Base-by-base conservation (phyloP, 768 basidiomycete species). In the Sarcodon sp. region DNA sequence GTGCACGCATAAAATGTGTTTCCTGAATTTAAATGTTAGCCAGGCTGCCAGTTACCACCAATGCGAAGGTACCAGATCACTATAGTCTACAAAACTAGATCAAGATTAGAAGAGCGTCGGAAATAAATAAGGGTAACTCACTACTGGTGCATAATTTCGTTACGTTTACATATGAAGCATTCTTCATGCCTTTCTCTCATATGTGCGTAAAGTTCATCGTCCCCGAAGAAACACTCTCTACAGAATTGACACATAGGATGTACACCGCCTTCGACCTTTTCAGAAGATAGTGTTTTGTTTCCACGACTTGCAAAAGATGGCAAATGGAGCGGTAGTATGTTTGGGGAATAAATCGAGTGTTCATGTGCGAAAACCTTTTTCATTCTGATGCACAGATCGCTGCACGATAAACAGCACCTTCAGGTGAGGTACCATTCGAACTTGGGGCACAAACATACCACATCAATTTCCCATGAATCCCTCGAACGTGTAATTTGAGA, bases 311-410 rank as follows among this genome's bases (percentile, higher is more conserved):
- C 68, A 59, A 81, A 72, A 0, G 87, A 86, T 0, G 92, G 92
- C 4, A 94, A 69, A 61, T 97, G 92, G 3, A 76, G 50, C 6
- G 76, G 69, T 4, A 94, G 66, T 58, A 80, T 51, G 61, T 73
- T 66, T 6, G 75, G 71, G 1, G 80, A 70, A 60, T 94, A 99
- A 27, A 96, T 61, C 1, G 80, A 76, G 58, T 97, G 94, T 62
- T 99, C 94, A 64, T 99, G 93, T 1, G 88, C 72, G 61, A 99
- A 99, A 35, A 98, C 85, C 56, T 96, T 96, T 67, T 97, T 93
- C 62, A 73, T 74, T 45, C 80, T 73, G 48, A 91, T 80, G 60
- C 96, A 99, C 1, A 99, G 61, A 54, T 90, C 88, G 56, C 89
- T 92, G 50, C 6, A 46, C 33, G n/a, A 27, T 16, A 9, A 8